Evolutionary conservation across 768 basidiomycete genomes (phyloP), one percentile per base, ranked within the genome.

Genomic region (Amanita jacksonii): DNA sequence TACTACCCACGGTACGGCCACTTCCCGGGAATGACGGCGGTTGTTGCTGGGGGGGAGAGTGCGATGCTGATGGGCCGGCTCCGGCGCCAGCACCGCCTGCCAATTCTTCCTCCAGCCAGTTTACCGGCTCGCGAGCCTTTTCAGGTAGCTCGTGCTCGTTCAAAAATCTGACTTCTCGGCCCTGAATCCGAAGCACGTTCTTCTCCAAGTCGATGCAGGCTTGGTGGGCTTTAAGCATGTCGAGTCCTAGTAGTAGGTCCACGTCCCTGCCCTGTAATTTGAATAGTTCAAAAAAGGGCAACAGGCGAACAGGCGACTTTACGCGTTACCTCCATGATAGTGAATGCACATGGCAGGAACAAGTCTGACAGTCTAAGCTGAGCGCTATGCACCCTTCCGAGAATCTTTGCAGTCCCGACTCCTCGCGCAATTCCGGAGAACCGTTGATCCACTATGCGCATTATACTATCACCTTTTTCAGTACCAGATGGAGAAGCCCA

Each of bases 171-270:
- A 99, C 82, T 62, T 96, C 89, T 10, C 88, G 76, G 13, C 78
- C 84, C 66, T 91, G 87, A 39, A 99, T 97, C n/a, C 90, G 76
- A 16, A 99, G 77, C 9, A 86, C 85, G 51, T 81, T 78, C 61
- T 90, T 90, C 53, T 81, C 72, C 18, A 99, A 76, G 62, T 99
- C 96, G 60, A 99, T 97, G 56, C 81, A 87, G 4, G 92, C 94
- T 57, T 96, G 92, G 59, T 97, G 88, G 0, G 92, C 87, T 62
- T 91, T 97, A 49, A 98, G 77, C 96, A 98, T 98, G 71, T 99
- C 96, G n/a, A 99, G 74, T 5, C 96, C 96, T 32, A 99, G 82
- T 3, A 99, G 69, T n/a, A 99, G 78, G 57, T 98, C 94, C 36
- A 98, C 91, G 46, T 86, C 81, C 24, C 81, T 77, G 28, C 92